Base-by-base conservation (phyloP, 176 grass and related monocot genomes). In the Oryza nivara region DNA sequence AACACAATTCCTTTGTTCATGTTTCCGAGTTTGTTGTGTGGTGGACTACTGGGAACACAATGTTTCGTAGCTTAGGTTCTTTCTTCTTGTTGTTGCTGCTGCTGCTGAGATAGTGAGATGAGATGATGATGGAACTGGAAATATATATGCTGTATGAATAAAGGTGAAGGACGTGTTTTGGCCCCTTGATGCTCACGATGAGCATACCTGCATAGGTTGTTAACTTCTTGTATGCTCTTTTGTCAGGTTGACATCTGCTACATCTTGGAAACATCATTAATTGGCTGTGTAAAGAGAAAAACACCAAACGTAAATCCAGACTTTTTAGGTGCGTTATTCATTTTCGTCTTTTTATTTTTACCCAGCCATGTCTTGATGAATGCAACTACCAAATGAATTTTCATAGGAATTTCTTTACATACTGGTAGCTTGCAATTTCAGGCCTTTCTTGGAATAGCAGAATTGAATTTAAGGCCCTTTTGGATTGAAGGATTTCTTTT, bases 91-190 rank as follows among this genome's bases (percentile, higher is more conserved):
- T 89, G 45, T 6, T 72, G 38, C 0, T 78, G 85, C 7, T 54
- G 69, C 43, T 71, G 45, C 32, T 82, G 68, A 63, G 67, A 71
- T 45, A 12, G 3, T 82, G 74, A 63, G 54, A 58, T 58, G 54
- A 9, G 43, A 11, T 20, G 54, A 9, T 68, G 73, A 23, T 73
- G 45, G 36, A 23, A 77, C 41, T 34, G 34, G 51, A 82, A 73
- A 68, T 46, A 22, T 5, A 20, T 14, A 25, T 58, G 74, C 67
- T 86, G 61, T n/a, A 26, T 49, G 44, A 90, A 90, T 86, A 90
- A 90, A 83, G 26, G 73, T 61, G 46, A 10, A 30, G 65, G 19
- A 22, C 5, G 17, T 23, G 20, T 65, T 68, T 63, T 41, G 4
- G 25, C 51, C 0, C 20, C 9, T 0, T 41, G 56, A 44, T 44